Percentiles rank a stretch among this genome's conserved stretches.
Evolutionary conservation across 2,329 filamentous ascomycete species (phyloP).

Genomic region (Aureobasidium sp.): DNA sequence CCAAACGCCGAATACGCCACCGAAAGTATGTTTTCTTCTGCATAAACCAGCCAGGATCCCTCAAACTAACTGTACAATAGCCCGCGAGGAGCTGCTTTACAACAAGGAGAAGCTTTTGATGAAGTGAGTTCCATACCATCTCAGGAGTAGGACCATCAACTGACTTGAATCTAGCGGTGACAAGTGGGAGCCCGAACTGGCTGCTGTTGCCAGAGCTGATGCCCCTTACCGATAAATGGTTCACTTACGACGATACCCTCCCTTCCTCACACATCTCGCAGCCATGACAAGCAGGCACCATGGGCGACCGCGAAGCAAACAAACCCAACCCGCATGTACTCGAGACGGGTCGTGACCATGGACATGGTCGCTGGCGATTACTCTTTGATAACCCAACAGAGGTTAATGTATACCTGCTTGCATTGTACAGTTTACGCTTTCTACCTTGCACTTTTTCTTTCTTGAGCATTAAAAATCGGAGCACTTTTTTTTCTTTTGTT

Average conservation of each 20-base stretch:
- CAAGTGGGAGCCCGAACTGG: conserved; percentile 92
- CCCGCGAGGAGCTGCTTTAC: conserved; percentile 78
- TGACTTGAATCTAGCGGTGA: conserved; percentile 32
- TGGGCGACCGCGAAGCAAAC: neutral
- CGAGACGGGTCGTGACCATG: neutral
- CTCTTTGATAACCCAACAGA: conserved; percentile 5
- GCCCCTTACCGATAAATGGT: conserved; percentile 47
- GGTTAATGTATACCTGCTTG: conserved; percentile 13
- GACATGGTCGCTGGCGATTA: conserved; percentile 10
- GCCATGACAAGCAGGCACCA: conserved; percentile 10
- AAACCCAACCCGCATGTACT: neutral
- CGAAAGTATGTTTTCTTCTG: conserved; percentile 49
- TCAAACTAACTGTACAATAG: conserved; percentile 20
- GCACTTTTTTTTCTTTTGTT: conserved; percentile 6
- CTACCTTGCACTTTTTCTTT: neutral
- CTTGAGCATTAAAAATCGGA: conserved; percentile 6
- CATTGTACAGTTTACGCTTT: conserved; percentile 11
- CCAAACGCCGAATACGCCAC: conserved; percentile 21
- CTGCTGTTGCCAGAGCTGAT: conserved; percentile 85
- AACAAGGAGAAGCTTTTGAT: conserved; percentile 74
- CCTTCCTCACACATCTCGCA: neutral
- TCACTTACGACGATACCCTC: conserved; percentile 10
- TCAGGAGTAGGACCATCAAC: neutral
- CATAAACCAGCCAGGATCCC: conserved; percentile 92
- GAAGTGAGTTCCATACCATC: conserved; percentile 30